A percentile compares a stretch with the other conserved stretches of the same genome.
phyloP scores from a whole-genome alignment of 768 basidiomycete genomes.

The Lyophyllum shimeji region DNA sequence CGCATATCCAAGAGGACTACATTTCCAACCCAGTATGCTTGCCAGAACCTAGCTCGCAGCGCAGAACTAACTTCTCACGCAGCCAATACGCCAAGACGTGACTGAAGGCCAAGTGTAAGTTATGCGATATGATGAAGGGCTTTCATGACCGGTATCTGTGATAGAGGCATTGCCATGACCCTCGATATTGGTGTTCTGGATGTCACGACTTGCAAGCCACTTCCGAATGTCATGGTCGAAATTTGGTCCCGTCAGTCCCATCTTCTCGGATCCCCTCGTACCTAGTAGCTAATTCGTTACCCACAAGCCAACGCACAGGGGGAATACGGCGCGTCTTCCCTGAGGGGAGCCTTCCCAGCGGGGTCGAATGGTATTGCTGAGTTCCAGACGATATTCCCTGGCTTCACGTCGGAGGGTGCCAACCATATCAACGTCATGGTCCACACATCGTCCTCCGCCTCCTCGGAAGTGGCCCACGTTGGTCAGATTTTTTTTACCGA shows the following conservation, averaged over 20 bases:
- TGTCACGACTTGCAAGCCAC: constrained; percentile 36
- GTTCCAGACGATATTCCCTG: constrained; percentile 36
- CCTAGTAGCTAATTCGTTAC: neutral
- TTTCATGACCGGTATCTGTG: neutral
- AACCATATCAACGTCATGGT: constrained; percentile 38
- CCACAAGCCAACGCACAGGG: constrained; percentile 34
- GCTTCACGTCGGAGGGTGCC: constrained; percentile 32
- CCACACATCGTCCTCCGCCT: constrained; percentile 25
- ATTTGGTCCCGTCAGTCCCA: constrained; percentile 14
- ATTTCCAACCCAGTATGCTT: constrained; percentile 13
- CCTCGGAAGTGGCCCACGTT: constrained; percentile 27
- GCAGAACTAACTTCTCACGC: neutral
- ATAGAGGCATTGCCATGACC: constrained; percentile 33
- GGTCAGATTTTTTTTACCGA: constrained; percentile 42
- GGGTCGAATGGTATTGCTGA: constrained; percentile 37
- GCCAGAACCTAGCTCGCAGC: neutral
- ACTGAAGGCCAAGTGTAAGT: constrained; percentile 21
- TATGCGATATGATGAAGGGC: too few species aligned
- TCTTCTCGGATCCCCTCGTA: neutral
- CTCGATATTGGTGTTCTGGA: constrained; percentile 41
- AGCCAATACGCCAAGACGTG: constrained; percentile 18
- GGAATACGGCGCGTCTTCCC: constrained; percentile 30
- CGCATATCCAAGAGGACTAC: constrained; percentile 12
- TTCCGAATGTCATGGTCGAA: constrained; percentile 37
- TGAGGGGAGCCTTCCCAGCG: constrained; percentile 34